Evolutionary conservation across 495 filamentous ascomycete genomes (phyloP), one percentile per base, ranked within the genome.

Genomic region (Pyrenula aspistea): DNA sequence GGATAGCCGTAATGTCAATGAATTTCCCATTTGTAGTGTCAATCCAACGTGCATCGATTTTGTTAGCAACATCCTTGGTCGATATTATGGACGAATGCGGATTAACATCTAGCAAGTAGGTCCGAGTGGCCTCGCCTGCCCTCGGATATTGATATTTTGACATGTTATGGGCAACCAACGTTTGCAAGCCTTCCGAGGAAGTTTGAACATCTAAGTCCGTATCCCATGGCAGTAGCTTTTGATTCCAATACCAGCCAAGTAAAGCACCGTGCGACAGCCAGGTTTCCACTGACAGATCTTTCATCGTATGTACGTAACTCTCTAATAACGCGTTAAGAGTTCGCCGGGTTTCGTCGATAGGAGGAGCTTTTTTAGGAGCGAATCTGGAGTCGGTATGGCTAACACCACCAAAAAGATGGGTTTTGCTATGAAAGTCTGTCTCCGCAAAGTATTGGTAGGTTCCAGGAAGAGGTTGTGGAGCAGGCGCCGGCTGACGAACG

Each of bases 211-310:
- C 89, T 15, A 94, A 72, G 67, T 94, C 88, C 77, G 81, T 87
- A 66, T 94, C 89, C 88, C 89, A 94, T 8, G 89, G 88, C 62
- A 92, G 80, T 63, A 89, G 31, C 31, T 80, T 79, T 20, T 83
- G 85, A 63, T 89, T 91, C 89, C 89, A 95, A 86, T 87, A 93
- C 89, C 89, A 95, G 12, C 89, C 89, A 51, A 95, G 69, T 51
- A 95, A 72, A 15, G 89, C 91, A 22, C 89, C 89, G 67, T 95
- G 89, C 31, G 88, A 87, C 60, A 95, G 82, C 89, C 89, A 95
- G 2, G 89, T 91, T 64, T 90, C 86, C 56, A 89, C 67, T 0
- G 78, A 75, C 25, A 87, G 75, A 42, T 79, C 70, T 12, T 73
- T 66, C 59, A 87, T 83, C 56, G 78, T 83, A n/a, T 79, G 73